Percentiles rank a stretch among this genome's conserved stretches.
These are phyloP conservation scores for Erythrophleum fordii DNA, from an alignment of 306 rosid genomes.

Conservation along the genomic window DNA sequence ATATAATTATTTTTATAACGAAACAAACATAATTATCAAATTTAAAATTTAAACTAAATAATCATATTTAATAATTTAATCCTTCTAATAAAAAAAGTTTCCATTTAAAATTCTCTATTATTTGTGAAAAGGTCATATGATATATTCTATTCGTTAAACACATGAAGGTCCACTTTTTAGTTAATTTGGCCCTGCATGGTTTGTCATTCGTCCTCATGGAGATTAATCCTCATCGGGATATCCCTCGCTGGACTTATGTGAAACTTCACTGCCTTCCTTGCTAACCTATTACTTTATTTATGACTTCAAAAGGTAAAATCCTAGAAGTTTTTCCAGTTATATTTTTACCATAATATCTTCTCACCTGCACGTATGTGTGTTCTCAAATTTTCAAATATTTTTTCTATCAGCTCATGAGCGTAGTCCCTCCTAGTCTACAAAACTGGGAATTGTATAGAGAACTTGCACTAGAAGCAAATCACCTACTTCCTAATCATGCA, in stretches of 20 bases:
- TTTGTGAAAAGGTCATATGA: too few relatives aligned
- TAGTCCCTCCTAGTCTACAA: neutral
- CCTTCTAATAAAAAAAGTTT: too few relatives aligned
- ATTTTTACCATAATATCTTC: too few relatives aligned
- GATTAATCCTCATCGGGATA: conserved; percentile 39
- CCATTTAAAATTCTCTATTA: too few relatives aligned
- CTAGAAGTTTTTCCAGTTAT: too few relatives aligned
- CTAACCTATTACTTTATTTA: neutral
- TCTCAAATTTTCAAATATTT: neutral
- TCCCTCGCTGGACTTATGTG: conserved; percentile 38
- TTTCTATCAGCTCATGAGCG: neutral
- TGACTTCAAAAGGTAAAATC: neutral
- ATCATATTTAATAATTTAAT: too few relatives aligned
- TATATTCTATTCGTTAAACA: too few relatives aligned
- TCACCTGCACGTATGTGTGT: neutral
- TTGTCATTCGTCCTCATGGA: conserved; percentile 1
- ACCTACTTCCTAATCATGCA: neutral
- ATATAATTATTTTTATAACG: too few relatives aligned
- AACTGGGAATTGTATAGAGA: neutral
- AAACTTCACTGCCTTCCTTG: conserved; percentile 37
- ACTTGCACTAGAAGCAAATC: neutral
- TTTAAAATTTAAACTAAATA: too few relatives aligned
- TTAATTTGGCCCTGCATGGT: conserved; percentile 1
- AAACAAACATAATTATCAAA: too few relatives aligned
- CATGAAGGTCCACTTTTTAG: neutral